Evolutionary conservation across 1,284 basidiomycete genomes (phyloP).

Genomic region (Porodaedalea pini): DNA sequence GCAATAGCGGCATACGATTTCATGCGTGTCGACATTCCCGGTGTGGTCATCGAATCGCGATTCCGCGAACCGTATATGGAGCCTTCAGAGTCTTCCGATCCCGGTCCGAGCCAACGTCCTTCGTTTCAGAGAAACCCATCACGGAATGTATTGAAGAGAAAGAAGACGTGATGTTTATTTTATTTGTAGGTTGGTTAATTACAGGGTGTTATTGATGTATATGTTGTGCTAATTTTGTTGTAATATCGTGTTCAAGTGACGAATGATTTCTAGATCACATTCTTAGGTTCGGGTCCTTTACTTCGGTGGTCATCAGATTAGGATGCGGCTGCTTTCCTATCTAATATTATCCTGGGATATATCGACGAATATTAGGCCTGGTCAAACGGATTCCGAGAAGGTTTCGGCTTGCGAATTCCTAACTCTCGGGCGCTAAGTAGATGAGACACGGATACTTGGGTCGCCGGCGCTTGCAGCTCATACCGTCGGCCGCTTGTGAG

Average conservation of each 20-base stretch:
- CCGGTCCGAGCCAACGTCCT: background rate
- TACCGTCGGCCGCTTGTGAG: background rate
- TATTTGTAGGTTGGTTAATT: background rate
- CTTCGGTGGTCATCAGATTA: too few species aligned
- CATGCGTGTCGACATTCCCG: conserved; percentile 52
- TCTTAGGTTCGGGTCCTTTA: too few species aligned
- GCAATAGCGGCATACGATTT: conserved; percentile 68
- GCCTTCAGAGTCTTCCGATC: background rate
- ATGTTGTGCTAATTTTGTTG: background rate
- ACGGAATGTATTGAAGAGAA: background rate
- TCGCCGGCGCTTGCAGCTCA: background rate
- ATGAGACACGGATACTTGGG: background rate
- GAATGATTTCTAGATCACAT: background rate
- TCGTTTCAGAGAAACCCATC: background rate
- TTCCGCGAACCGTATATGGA: conserved; percentile 9
- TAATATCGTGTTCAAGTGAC: background rate
- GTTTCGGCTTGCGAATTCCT: background rate
- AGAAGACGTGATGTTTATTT: background rate
- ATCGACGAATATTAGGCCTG: too few species aligned
- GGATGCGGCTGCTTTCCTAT: background rate
- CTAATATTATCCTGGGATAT: too few species aligned
- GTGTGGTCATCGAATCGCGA: background rate
- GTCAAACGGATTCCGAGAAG: too few species aligned
- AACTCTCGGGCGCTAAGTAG: conserved; percentile 1
- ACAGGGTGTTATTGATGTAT: background rate